phyloP scores from a whole-genome alignment of 208 protist genomes.

The Trypanosoma boissoni region DNA sequence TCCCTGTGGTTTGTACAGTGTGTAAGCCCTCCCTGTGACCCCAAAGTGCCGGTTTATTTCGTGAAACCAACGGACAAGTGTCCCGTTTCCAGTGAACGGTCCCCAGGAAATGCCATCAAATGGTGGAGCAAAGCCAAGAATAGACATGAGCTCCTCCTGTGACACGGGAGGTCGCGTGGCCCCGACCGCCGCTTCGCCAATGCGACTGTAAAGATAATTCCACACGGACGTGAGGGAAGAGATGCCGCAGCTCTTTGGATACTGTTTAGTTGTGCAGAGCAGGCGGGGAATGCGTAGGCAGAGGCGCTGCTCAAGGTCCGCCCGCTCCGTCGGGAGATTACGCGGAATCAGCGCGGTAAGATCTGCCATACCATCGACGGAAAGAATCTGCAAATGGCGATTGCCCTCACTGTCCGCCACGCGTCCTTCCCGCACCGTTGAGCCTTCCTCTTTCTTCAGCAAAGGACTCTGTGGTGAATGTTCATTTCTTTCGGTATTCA shows the following conservation, averaged over 20 bases:
- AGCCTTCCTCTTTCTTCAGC: not conserved
- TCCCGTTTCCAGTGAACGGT: slow-evolving; percentile 89
- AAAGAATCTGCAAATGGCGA: slow-evolving; percentile 30
- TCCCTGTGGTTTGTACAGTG: slow-evolving; percentile 86
- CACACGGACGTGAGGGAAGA: slow-evolving; percentile 84
- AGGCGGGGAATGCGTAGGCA: slow-evolving; percentile 64
- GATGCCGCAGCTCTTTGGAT: slow-evolving; percentile 88
- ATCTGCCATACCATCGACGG: slow-evolving; percentile 49
- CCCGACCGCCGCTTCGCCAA: slow-evolving; percentile 60
- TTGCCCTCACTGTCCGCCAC: not conserved
- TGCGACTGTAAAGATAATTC: slow-evolving; percentile 89
- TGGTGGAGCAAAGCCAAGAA: slow-evolving; percentile 86
- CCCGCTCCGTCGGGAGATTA: slow-evolving; percentile 59
- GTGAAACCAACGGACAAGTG: slow-evolving; percentile 90
- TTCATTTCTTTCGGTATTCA: slow-evolving; percentile 6
- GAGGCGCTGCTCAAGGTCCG: slow-evolving; percentile 63
- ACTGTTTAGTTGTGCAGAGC: slow-evolving; percentile 87
- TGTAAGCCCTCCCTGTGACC: slow-evolving; percentile 49
- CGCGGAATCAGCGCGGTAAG: slow-evolving; percentile 55
- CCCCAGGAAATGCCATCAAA: slow-evolving; percentile 91
- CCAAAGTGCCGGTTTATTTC: slow-evolving; percentile 81
- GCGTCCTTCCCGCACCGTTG: slow-evolving; percentile 19
- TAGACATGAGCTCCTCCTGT: slow-evolving; percentile 88
- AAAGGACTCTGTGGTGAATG: not conserved
- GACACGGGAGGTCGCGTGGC: slow-evolving; percentile 48